These are phyloP conservation scores for Metschnikowia chrysomelidarum DNA, from an alignment of 805 yeast species.

Conservation along the genomic window DNA sequence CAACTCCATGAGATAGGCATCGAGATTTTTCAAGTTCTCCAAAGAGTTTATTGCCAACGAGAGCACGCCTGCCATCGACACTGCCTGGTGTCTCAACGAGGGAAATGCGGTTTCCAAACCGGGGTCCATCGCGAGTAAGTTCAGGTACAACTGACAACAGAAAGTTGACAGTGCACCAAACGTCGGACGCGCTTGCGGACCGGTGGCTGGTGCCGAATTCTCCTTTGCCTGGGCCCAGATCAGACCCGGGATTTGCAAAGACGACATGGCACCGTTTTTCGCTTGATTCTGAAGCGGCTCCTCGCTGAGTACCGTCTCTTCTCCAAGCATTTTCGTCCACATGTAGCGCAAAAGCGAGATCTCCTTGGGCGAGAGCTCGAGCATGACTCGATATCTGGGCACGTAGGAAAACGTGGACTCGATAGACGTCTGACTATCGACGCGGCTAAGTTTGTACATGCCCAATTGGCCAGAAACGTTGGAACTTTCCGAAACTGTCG, in stretches of 20 bases:
- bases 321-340: slow-evolving; percentile 38
- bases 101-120: slow-evolving; percentile 66
- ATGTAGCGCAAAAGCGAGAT: slow-evolving; percentile 46
- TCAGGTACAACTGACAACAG: slow-evolving; percentile 74
- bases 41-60: slow-evolving; percentile 63
- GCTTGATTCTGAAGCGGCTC: slow-evolving; percentile 10
- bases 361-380: slow-evolving; percentile 28
- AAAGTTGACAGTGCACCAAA: slow-evolving; percentile 49
- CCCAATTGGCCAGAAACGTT: slow-evolving; percentile 7
- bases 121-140: slow-evolving; percentile 60
- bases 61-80: slow-evolving; percentile 75
- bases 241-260: slow-evolving; percentile 18
- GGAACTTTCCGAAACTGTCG: not conserved
- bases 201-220: slow-evolving; percentile 15
- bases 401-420: slow-evolving; percentile 21
- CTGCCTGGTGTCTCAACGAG: slow-evolving; percentile 73
- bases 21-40: slow-evolving; percentile 55
- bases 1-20: slow-evolving; percentile 57
- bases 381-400: slow-evolving; percentile 20
- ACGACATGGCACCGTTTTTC: not conserved
- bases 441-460: slow-evolving; percentile 26
- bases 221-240: slow-evolving; percentile 10
- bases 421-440: slow-evolving; percentile 24
- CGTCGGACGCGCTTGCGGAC: slow-evolving; percentile 13
- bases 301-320: slow-evolving; percentile 29